Evolutionary conservation across 2,329 filamentous ascomycete species (phyloP).

Genomic region (Cytospora leucostoma): DNA sequence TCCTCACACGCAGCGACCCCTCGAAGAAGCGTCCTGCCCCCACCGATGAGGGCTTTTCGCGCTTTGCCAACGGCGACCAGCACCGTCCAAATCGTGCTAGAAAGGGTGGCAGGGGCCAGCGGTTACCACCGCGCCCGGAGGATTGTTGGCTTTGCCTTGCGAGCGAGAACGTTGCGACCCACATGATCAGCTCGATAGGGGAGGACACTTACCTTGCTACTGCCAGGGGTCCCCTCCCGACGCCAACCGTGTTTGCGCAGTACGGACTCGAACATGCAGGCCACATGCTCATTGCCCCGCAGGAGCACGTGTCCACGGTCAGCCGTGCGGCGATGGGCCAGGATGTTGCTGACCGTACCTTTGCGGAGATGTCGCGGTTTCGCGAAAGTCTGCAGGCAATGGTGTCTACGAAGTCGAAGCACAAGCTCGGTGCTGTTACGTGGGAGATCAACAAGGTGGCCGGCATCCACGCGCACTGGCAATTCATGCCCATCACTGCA

Average conservation of each 20-base stretch:
- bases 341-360: conserved; percentile 61
- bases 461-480: conserved; percentile 92
- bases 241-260: conserved; percentile 63
- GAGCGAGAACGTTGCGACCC: conserved; percentile 78
- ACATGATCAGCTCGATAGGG: conserved; percentile 88
- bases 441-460: conserved; percentile 86
- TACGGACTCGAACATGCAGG: conserved; percentile 73
- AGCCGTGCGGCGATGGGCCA: conserved; percentile 55
- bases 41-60: conserved; percentile 51
- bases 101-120: conserved; percentile 47
- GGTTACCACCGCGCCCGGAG: conserved; percentile 66
- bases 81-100: conserved; percentile 43
- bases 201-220: conserved; percentile 86
- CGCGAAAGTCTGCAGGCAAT: conserved; percentile 76
- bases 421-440: conserved; percentile 76
- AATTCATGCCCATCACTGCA: conserved; percentile 76
- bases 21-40: conserved; percentile 58
- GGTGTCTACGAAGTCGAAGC: conserved; percentile 58
- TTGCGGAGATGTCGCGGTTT: conserved; percentile 81
- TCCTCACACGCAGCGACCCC: conserved; percentile 45
- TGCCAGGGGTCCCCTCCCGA: conserved; percentile 85
- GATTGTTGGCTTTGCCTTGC: conserved; percentile 96
- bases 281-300: conserved; percentile 89
- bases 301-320: conserved; percentile 78
- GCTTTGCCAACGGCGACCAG: conserved; percentile 50